These are phyloP conservation scores for Tillandsia fasciculata DNA, from an alignment of 176 grass and related monocot species.

Conservation along the genomic window DNA sequence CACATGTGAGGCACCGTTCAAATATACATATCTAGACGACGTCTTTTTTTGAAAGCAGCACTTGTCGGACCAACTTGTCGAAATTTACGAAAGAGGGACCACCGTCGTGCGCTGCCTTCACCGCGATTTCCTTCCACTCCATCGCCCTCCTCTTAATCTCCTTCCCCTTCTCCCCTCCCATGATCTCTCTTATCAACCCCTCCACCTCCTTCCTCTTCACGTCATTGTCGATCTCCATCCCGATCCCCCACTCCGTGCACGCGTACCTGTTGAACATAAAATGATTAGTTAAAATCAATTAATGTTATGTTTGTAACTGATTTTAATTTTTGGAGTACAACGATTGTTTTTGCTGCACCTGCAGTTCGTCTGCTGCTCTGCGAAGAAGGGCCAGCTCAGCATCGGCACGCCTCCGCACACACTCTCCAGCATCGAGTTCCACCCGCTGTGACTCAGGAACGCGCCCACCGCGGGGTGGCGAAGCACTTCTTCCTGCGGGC, in stretches of 20 bases:
- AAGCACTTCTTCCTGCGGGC: constrained; percentile 5
- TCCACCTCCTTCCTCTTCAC: constrained; percentile 13
- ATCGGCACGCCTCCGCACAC: constrained; percentile 9
- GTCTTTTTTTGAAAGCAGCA: constrained; percentile 33
- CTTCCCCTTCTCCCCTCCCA: constrained; percentile 9
- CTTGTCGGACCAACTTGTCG: constrained; percentile 20
- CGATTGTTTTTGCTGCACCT: neutral
- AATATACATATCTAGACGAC: constrained; percentile 15
- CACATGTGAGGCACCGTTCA: constrained; percentile 21
- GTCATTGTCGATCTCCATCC: constrained; percentile 7
- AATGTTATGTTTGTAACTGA: no score
- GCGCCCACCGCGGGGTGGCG: neutral
- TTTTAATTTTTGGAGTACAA: no score
- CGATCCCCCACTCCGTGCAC: neutral
- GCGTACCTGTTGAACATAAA: no score
- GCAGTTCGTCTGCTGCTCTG: constrained; percentile 12
- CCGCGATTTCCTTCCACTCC: constrained; percentile 1
- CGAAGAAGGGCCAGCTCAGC: constrained; percentile 18
- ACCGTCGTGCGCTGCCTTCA: neutral
- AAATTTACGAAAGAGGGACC: constrained; percentile 18
- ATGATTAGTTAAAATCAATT: no score
- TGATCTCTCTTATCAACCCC: constrained; percentile 10
- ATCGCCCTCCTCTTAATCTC: neutral
- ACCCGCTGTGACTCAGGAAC: constrained; percentile 15
- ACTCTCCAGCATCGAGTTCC: constrained; percentile 13